Percentiles rank a stretch among this genome's conserved stretches.
Evolutionary conservation across 352 stramenopile species (phyloP).

Genomic region (Phytophthora idaei): DNA sequence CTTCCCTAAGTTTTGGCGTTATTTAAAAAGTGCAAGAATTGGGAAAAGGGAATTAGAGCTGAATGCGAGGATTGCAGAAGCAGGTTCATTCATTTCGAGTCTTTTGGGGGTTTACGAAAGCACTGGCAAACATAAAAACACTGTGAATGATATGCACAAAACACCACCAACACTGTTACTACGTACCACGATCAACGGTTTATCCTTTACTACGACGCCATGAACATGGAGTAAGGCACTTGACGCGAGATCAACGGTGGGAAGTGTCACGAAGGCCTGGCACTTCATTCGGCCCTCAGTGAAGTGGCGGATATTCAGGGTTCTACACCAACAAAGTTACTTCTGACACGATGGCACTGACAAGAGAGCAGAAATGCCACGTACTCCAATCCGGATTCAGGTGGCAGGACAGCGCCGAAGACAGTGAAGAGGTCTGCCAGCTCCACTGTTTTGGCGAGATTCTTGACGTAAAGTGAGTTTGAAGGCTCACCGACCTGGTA

Average conservation of each 20-base stretch:
- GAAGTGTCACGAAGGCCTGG: slow-evolving; percentile 84
- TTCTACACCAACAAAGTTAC: slow-evolving; percentile 27
- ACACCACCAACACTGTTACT: neutral
- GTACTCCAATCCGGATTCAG: slow-evolving; percentile 32
- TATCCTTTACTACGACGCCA: slow-evolving; percentile 74
- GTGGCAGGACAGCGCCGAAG: slow-evolving; percentile 53
- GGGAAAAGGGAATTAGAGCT: slow-evolving; percentile 11
- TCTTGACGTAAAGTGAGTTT: slow-evolving; percentile 81
- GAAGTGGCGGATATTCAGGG: slow-evolving; percentile 70
- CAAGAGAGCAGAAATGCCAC: neutral
- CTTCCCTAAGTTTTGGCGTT: slow-evolving; percentile 34
- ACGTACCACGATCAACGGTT: slow-evolving; percentile 85
- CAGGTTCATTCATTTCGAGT: slow-evolving; percentile 19
- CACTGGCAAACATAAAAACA: slow-evolving; percentile 32
- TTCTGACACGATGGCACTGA: too few species aligned
- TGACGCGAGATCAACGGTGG: slow-evolving; percentile 51
- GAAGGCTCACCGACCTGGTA: slow-evolving; percentile 65
- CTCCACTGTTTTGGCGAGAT: slow-evolving; percentile 64
- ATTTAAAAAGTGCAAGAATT: slow-evolving; percentile 27
- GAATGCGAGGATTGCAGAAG: slow-evolving; percentile 4
- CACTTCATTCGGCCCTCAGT: slow-evolving; percentile 84
- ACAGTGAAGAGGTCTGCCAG: slow-evolving; percentile 50
- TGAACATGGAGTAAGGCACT: slow-evolving; percentile 63
- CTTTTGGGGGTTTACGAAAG: slow-evolving; percentile 37
- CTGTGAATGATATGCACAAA: slow-evolving; percentile 36